Evolutionary conservation across 495 filamentous ascomycete genomes (phyloP).

Genomic region (Penicillium coffeae): DNA sequence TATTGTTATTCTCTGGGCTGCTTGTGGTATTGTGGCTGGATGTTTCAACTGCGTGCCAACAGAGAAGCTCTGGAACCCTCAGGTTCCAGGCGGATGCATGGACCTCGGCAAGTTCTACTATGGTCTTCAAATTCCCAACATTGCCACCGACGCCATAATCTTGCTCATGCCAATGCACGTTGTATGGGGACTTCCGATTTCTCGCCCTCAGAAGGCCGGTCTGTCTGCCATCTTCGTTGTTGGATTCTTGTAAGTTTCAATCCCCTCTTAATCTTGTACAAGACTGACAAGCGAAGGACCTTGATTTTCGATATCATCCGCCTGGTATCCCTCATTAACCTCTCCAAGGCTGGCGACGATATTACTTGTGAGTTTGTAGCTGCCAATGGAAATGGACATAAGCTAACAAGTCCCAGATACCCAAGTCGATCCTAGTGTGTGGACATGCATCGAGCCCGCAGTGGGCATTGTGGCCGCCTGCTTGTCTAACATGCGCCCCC

Average conservation of each 20-base stretch:
- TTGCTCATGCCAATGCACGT: conserved; percentile 50
- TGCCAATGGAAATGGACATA: too few species aligned
- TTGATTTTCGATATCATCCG: conserved; percentile 29
- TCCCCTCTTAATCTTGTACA: background rate
- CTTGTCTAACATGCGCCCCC: conserved; percentile 31
- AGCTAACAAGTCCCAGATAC: conserved; percentile 12
- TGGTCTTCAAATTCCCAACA: conserved; percentile 39
- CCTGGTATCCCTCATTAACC: conserved; percentile 20
- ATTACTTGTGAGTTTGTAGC: conserved; percentile 26
- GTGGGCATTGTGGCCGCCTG: conserved; percentile 34
- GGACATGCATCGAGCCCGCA: conserved; percentile 36
- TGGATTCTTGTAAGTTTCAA: conserved; percentile 29
- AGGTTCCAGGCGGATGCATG: conserved; percentile 26
- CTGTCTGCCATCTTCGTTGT: conserved; percentile 40
- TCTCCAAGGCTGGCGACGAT: conserved; percentile 19
- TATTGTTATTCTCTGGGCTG: conserved; percentile 22
- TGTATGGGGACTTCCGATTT: conserved; percentile 40
- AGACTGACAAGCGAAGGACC: conserved; percentile 15
- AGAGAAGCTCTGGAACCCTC: conserved; percentile 28
- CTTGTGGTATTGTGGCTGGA: conserved; percentile 25
- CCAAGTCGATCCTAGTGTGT: conserved; percentile 30
- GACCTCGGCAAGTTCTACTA: conserved; percentile 31
- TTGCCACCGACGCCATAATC: conserved; percentile 38
- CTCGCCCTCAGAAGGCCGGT: conserved; percentile 31
- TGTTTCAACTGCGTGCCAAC: conserved; percentile 35